Percentiles rank a stretch among this genome's conserved stretches.
phyloP scores from a whole-genome alignment of 352 stramenopile genomes.

The Phytophthora cryptogea region DNA sequence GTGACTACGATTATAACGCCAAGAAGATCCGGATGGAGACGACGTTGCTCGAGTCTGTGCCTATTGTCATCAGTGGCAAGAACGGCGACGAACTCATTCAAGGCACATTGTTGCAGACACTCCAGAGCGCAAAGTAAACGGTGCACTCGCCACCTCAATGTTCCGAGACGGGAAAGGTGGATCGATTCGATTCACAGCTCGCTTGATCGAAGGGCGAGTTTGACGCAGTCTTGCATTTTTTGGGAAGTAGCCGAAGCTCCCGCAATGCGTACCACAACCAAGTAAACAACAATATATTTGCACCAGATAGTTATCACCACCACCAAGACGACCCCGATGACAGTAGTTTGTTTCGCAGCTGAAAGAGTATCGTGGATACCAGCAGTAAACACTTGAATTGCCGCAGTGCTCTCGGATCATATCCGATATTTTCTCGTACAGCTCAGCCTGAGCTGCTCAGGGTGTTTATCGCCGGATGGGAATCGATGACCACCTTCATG shows the following conservation, averaged over 20 bases:
- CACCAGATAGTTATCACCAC: neutral
- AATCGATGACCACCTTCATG: conserved; percentile 39
- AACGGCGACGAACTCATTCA: conserved; percentile 83
- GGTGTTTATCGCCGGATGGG: conserved; percentile 26
- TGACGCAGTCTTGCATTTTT: neutral
- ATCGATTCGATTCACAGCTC: conserved; percentile 3
- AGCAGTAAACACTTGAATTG: neutral
- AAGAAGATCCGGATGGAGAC: conserved; percentile 75
- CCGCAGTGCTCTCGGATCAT: conserved; percentile 27
- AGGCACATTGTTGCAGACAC: conserved; percentile 26
- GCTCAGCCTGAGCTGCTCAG: too few relatives aligned
- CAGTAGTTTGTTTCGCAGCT: too few relatives aligned
- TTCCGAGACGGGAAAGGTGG: neutral
- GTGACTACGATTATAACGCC: conserved; percentile 73
- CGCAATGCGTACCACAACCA: neutral
- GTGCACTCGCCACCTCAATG: too few relatives aligned
- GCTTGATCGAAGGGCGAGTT: conserved; percentile 18
- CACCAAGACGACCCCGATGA: too few relatives aligned
- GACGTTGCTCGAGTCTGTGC: conserved; percentile 54
- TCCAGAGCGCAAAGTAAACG: conserved; percentile 24
- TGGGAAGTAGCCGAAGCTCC: neutral
- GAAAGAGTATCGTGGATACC: neutral
- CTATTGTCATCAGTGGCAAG: conserved; percentile 85
- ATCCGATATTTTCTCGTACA: conserved; percentile 31
- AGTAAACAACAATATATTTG: conserved; percentile 1